phyloP scores from a whole-genome alignment of 345 rosid species.

The Melaleuca alternifolia region DNA sequence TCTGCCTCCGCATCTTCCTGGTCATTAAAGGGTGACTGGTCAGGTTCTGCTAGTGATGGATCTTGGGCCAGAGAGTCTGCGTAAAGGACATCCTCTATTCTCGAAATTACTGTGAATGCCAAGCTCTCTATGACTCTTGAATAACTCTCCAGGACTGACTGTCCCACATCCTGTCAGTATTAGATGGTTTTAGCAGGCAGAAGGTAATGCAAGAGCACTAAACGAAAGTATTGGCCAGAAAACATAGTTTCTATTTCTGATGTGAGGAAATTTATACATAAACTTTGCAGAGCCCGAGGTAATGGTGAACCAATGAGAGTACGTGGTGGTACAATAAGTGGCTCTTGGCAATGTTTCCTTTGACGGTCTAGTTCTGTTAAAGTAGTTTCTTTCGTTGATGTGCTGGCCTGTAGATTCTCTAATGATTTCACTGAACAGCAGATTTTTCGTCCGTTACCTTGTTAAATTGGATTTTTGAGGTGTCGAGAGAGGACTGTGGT shows the following conservation, averaged over 20 bases:
- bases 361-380: neutral
- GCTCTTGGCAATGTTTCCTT: neutral
- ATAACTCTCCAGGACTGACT: conserved; percentile 88
- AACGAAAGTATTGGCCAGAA: neutral
- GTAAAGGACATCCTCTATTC: conserved; percentile 82
- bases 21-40: neutral
- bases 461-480: conserved; percentile 78
- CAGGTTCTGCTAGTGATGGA: neutral
- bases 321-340: neutral
- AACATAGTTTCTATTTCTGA: neutral
- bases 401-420: neutral
- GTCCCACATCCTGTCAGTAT: conserved; percentile 66
- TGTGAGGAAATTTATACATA: neutral
- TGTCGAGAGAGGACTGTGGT: conserved; percentile 85
- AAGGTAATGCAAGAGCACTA: neutral
- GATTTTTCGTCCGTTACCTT: conserved; percentile 28
- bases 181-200: neutral
- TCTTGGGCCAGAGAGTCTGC: conserved; percentile 40
- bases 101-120: conserved; percentile 66
- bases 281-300: neutral
- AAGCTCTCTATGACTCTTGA: conserved; percentile 90
- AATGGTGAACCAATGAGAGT: neutral
- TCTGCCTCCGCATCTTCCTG: neutral
- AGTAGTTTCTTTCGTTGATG: neutral
- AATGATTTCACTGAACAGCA: neutral